A percentile compares a stretch with the other conserved stretches of the same genome.
These are phyloP conservation scores for Avena insularis DNA, from an alignment of 176 grass and related monocot species.

Conservation along the genomic window DNA sequence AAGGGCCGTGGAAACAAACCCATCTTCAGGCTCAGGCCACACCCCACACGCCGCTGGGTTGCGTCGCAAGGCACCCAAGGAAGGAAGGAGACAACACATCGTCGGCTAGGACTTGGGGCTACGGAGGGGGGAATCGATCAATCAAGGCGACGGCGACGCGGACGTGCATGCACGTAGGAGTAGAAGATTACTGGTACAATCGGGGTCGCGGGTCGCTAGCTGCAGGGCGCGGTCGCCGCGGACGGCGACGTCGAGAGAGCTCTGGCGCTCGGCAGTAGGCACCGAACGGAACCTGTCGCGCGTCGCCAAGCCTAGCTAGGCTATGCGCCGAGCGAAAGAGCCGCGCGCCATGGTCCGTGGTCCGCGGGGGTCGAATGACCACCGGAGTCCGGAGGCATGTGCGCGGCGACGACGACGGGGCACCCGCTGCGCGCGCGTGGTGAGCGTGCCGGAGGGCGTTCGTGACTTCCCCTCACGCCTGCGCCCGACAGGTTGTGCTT, in stretches of 20 bases:
- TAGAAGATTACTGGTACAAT: neutral
- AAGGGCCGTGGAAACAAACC: neutral
- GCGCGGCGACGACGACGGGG: neutral
- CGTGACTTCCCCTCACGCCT: neutral
- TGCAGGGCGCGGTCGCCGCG: neutral
- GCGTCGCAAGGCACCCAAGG: neutral
- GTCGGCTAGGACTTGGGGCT: neutral
- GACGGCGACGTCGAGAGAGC: neutral
- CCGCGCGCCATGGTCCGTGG: too few relatives aligned
- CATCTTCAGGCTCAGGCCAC: too few relatives aligned
- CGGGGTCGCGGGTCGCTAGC: neutral
- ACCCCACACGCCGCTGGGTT: too few relatives aligned
- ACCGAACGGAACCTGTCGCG: neutral
- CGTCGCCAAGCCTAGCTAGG: neutral
- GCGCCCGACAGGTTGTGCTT: neutral
- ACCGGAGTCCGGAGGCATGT: neutral
- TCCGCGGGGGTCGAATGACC: neutral
- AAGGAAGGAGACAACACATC: neutral
- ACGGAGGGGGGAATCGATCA: neutral
- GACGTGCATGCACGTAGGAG: neutral
- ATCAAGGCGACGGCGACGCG: neutral
- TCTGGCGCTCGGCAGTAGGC: neutral
- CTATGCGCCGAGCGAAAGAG: too few relatives aligned
- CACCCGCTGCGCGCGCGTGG: neutral
- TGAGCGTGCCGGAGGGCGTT: neutral